Base-by-base conservation (phyloP, 495 filamentous ascomycete species). In the Delitschia confertaspora region DNA sequence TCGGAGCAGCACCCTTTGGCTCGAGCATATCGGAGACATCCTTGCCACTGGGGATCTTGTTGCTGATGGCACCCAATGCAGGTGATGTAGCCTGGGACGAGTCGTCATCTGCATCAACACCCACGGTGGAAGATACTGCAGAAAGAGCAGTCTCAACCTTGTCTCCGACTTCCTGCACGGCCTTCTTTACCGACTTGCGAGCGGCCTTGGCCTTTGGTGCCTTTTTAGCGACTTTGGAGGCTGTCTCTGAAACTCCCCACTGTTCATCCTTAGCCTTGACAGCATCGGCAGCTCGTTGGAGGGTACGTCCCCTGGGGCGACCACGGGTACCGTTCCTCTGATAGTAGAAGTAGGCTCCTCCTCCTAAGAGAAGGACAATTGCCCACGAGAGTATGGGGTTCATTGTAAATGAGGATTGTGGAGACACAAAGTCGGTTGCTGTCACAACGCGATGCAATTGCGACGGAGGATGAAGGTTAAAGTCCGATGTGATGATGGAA, bases 21-120 rank as follows among this genome's bases (percentile, higher is more conserved):
- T 91, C 87, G 16, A 94, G 76, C 87, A 94, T 94, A 60, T 94
- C 87, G 34, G 80, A 80, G 33, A 93, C 75, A 54, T 79, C 84
- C 13, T 70, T 72, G 27, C 64, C 68, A 29, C 62, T 61, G 11
- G 70, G 61, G 25, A 34, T 33, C 22, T 38, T 33, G 27, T n/a
- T 17, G 5, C 16, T 7, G 22, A n/a, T 30, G 8, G 49, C 36
- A 13, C 25, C 37, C 21, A 45, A 45, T n/a, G 53, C 45, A 3
- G 60, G 59, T 4, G 59, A 59, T 3, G 33, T 31, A 4, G 43
- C 51, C 4, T 59, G 61, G 21, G 61, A 59, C 34, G 60, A 26
- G 29, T 64, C 62, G 38, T 64, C 87, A 60, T 91, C 86, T 11
- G 80, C 85, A 63, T 93, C 85, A 6, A 70, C 82, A 14, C 80